Conservation (phyloP, 345 rosid species). For the Laguncularia racemosa region DNA sequence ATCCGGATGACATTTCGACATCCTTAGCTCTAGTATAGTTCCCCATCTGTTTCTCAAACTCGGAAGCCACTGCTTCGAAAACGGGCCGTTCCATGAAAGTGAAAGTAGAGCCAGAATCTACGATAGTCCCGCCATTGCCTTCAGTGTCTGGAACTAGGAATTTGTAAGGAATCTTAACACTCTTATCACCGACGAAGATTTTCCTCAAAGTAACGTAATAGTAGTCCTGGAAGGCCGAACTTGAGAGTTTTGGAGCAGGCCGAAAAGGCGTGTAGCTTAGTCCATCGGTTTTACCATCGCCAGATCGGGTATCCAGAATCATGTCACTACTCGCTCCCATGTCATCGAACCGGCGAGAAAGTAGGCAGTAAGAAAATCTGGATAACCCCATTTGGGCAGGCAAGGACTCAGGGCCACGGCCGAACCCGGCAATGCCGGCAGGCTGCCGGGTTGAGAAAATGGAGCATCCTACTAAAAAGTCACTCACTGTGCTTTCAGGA, state of each 20-base stretch:
- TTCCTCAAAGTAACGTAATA: conserved; percentile 59
- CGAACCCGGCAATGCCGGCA: conserved; percentile 89
- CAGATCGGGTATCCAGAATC: conserved; percentile 40
- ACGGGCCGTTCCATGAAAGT: conserved; percentile 70
- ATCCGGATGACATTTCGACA: conserved; percentile 41
- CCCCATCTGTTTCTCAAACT: conserved; percentile 52
- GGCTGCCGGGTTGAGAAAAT: conserved; percentile 68
- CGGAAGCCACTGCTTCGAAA: conserved; percentile 42
- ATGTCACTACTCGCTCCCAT: conserved; percentile 39
- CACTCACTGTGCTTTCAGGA: conserved; percentile 30
- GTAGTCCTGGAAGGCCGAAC: conserved; percentile 33
- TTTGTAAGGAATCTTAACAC: conserved; percentile 53
- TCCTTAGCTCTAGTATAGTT: conserved; percentile 35
- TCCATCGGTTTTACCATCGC: conserved; percentile 33
- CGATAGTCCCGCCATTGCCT: conserved; percentile 77
- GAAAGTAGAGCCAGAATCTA: conserved; percentile 88
- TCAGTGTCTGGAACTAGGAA: conserved; percentile 44
- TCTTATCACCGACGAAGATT: conserved; percentile 47
- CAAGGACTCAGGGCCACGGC: conserved; percentile 59
- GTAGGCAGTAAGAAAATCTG: conserved; percentile 75
- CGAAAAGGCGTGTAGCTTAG: conserved; percentile 60
- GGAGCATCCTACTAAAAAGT: conserved; percentile 77
- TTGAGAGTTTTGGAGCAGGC: conserved; percentile 29
- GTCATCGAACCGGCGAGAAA: conserved; percentile 67
- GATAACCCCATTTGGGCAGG: conserved; percentile 60